These are phyloP conservation scores for Triticum dicoccoides DNA, from an alignment of 176 grass and related monocot species.

Conservation along the genomic window DNA sequence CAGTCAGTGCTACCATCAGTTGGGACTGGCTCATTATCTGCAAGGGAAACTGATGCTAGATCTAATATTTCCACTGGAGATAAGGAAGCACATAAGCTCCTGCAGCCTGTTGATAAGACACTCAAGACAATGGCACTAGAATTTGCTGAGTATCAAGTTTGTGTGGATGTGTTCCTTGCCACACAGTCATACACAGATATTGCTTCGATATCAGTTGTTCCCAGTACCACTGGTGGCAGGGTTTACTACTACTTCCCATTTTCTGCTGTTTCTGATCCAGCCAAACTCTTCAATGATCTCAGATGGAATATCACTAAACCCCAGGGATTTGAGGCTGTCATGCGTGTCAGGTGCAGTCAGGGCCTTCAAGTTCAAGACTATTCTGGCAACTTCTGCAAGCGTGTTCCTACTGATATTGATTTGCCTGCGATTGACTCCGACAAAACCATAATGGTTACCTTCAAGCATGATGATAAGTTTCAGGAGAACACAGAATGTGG, in stretches of 20 bases:
- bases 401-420: slow-evolving; percentile 90
- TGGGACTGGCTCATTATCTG: slow-evolving; percentile 60
- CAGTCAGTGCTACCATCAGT: slow-evolving; percentile 72
- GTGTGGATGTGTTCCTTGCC: slow-evolving; percentile 74
- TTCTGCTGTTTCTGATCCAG: slow-evolving; percentile 86
- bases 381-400: slow-evolving; percentile 83
- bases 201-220: slow-evolving; percentile 70
- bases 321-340: slow-evolving; percentile 96
- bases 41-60: slow-evolving; percentile 77
- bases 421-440: slow-evolving; percentile 81
- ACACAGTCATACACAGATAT: slow-evolving; percentile 71
- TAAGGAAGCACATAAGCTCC: slow-evolving; percentile 77
- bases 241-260: slow-evolving; percentile 93
- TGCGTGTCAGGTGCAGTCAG: slow-evolving; percentile 92
- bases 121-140: slow-evolving; percentile 85
- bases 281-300: slow-evolving; percentile 91
- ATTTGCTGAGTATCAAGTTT: slow-evolving; percentile 90
- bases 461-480: slow-evolving; percentile 87
- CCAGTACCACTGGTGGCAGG: slow-evolving; percentile 65
- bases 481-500: slow-evolving; percentile 81
- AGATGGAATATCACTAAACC: slow-evolving; percentile 94
- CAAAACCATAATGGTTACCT: slow-evolving; percentile 91
- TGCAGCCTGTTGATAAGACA: slow-evolving; percentile 72
- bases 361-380: slow-evolving; percentile 92
- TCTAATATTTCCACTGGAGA: slow-evolving; percentile 60